Conservation (phyloP, 352 stramenopile genomes). For the Phytopythium chamaehyphon region DNA sequence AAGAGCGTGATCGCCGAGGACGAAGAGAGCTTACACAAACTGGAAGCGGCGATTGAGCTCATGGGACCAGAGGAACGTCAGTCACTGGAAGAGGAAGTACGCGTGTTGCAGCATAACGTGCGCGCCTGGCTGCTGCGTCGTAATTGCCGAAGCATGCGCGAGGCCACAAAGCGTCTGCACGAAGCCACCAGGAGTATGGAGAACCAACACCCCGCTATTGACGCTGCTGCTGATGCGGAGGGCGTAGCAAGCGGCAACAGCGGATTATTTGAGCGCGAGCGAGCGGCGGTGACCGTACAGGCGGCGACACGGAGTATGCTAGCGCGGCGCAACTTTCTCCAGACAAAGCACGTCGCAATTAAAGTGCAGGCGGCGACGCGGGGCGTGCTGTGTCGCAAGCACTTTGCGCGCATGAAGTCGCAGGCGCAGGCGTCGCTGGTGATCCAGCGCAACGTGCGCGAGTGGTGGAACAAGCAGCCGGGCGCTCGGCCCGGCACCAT, state of each 20-base stretch:
- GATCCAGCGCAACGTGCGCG: slow-evolving; percentile 82
- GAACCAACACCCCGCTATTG: slow-evolving; percentile 34
- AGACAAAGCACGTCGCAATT: slow-evolving; percentile 84
- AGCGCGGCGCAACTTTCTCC: slow-evolving; percentile 74
- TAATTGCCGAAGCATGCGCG: slow-evolving; percentile 87
- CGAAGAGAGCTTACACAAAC: slow-evolving; percentile 65
- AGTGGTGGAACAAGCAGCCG: slow-evolving; percentile 77
- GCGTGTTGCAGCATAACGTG: slow-evolving; percentile 84
- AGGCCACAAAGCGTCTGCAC: slow-evolving; percentile 79
- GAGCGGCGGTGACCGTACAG: slow-evolving; percentile 80
- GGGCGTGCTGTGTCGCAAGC: slow-evolving; percentile 78
- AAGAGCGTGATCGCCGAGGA: slow-evolving; percentile 83
- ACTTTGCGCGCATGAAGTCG: slow-evolving; percentile 85
- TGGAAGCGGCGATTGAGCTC: slow-evolving; percentile 81
- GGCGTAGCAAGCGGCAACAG: background rate
- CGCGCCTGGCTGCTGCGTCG: slow-evolving; percentile 83
- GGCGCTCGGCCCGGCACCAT: background rate
- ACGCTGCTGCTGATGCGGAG: slow-evolving; percentile 6
- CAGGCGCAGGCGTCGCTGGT: slow-evolving; percentile 78
- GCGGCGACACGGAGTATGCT: slow-evolving; percentile 82
- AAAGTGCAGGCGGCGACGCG: slow-evolving; percentile 82
- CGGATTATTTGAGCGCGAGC: slow-evolving; percentile 47
- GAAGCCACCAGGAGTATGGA: slow-evolving; percentile 68
- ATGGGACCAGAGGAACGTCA: slow-evolving; percentile 83
- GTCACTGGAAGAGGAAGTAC: slow-evolving; percentile 84